Evolutionary conservation across 176 grass and related monocot species (phyloP).

Genomic region (Stipa capillata): DNA sequence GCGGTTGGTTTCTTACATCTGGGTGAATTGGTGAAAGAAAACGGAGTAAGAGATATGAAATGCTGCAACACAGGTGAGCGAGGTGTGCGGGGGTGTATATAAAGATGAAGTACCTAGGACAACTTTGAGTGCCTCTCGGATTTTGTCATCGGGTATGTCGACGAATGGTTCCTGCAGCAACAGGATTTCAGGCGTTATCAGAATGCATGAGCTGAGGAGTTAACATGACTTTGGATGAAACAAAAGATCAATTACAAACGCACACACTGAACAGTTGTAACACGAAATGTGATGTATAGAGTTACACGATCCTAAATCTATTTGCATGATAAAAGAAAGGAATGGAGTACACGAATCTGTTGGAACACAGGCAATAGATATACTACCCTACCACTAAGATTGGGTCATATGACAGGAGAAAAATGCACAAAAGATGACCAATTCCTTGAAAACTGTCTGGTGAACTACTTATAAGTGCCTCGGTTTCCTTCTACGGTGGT

Average conservation of each 20-base stretch:
- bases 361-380: too few species aligned
- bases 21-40: constrained; percentile 9
- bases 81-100: neutral
- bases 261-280: neutral
- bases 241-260: neutral
- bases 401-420: neutral
- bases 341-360: too few species aligned
- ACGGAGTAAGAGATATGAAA: neutral
- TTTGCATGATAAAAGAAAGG: neutral
- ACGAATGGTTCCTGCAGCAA: constrained; percentile 56
- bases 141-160: constrained; percentile 57
- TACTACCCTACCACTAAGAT: neutral
- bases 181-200: neutral
- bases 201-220: neutral
- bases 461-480: neutral
- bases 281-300: neutral
- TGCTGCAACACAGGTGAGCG: neutral
- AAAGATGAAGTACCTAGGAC: constrained; percentile 50
- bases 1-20: constrained; percentile 65
- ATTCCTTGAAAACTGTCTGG: neutral
- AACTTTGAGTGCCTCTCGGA: constrained; percentile 66
- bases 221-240: neutral
- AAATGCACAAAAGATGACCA: neutral
- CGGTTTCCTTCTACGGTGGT: neutral
- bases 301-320: neutral